Base-by-base conservation (phyloP, 192 early-diverging fungal genomes). In the Rhizoclosmatium globosum region DNA sequence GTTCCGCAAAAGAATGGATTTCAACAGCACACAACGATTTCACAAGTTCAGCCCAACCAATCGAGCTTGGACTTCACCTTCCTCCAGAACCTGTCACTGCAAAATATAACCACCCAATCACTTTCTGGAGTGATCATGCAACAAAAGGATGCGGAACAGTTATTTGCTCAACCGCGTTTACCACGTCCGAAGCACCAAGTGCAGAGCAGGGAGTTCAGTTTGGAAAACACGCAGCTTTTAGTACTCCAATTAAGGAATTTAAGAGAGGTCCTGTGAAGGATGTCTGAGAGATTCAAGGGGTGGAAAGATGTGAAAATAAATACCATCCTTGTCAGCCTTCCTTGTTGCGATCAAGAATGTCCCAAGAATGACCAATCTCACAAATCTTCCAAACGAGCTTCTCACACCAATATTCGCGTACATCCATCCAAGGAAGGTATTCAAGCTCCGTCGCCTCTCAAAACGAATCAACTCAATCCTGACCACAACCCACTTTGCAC, bases 121-220 rank as follows among this genome's bases (percentile, higher is more conserved):
- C 87, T 0, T 89, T 89, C 62, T 89, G 87, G 87, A 74, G 77
- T 1, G 84, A 85, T 48, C 75, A 76, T 64, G 87, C 87, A 2
- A 79, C 73, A 2, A 86, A 81, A 70, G 87, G 83, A 15, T 64
- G 48, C 53, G 85, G 87, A 3, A 83, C 84, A n/a, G 83, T 84
- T 45, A 85, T 86, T 47, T 84, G 80, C 67, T 85, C 83, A 6
- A 77, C 77, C 17, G 56, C n/a, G 17, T 74, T 74, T 47, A 31
- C 67, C 50, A 76, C 66, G n/a, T 43, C 47, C 23, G 81, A 61
- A 43, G 62, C 66, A 61, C 58, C n/a, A 42, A 47, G 46, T 47
- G 60, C 81, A 58, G 71, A 80, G 45, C 64, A 79, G 31, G 87
- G 81, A 17, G 77, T 75, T 4, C 58, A 58, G 67, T 89, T 89